Evolutionary conservation across 1,284 basidiomycete genomes (phyloP).

Genomic region (Schizophyllum commune): DNA sequence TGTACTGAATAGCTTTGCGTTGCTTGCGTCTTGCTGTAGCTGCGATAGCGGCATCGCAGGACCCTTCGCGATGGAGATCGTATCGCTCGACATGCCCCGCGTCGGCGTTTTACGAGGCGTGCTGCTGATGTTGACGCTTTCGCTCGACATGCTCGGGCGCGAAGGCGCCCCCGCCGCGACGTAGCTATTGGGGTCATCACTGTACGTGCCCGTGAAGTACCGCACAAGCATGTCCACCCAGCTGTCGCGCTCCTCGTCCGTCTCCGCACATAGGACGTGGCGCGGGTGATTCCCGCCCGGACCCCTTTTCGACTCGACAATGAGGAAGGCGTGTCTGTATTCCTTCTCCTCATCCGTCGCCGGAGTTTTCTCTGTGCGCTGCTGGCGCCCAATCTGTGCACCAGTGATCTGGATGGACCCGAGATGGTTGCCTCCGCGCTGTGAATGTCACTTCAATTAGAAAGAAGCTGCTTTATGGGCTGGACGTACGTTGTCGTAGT

Average conservation of each 20-base stretch:
- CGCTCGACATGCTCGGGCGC: slow-evolving; percentile 8
- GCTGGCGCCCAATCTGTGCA: slow-evolving; percentile 77
- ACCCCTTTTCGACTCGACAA: slow-evolving; percentile 78
- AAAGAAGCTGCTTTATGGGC: neutral
- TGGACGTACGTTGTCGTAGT: slow-evolving; percentile 83
- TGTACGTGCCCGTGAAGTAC: slow-evolving; percentile 69
- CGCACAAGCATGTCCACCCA: slow-evolving; percentile 95
- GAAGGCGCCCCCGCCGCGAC: slow-evolving; percentile 6
- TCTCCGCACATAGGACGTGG: slow-evolving; percentile 95
- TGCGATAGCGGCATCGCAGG: slow-evolving; percentile 54
- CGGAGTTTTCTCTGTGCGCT: slow-evolving; percentile 41
- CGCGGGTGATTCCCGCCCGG: slow-evolving; percentile 67
- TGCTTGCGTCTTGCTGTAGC: slow-evolving; percentile 44
- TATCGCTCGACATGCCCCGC: slow-evolving; percentile 51
- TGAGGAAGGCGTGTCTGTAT: slow-evolving; percentile 94
- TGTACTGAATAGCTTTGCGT: slow-evolving; percentile 54
- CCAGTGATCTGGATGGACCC: slow-evolving; percentile 83
- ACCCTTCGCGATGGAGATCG: slow-evolving; percentile 44
- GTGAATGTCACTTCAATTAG: slow-evolving; percentile 5
- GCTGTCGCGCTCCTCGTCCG: slow-evolving; percentile 83
- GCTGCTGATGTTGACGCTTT: neutral
- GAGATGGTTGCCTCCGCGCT: slow-evolving; percentile 87
- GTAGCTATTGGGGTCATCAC: slow-evolving; percentile 48
- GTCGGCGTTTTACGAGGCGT: slow-evolving; percentile 15
- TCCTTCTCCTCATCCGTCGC: slow-evolving; percentile 81